phyloP scores from a whole-genome alignment of 192 early-diverging fungal species.

The Podila horticola region DNA sequence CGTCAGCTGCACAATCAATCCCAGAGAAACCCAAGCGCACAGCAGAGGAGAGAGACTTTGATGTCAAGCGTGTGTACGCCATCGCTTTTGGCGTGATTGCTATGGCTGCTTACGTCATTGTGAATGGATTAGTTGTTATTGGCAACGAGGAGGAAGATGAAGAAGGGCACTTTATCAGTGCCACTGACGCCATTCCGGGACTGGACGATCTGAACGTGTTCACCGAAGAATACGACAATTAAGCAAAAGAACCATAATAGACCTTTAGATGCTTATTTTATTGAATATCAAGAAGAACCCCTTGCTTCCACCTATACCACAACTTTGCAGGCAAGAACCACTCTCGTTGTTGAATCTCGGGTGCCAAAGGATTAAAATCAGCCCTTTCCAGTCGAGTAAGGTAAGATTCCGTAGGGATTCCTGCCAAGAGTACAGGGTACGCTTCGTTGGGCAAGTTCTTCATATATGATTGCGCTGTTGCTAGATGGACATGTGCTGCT shows the following conservation, averaged over 20 bases:
- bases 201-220: background rate
- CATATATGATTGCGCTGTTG: constrained; percentile 73
- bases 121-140: constrained; percentile 71
- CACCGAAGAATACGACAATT: background rate
- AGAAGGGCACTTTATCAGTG: constrained; percentile 1
- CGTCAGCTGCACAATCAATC: background rate
- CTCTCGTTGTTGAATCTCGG: constrained; percentile 67
- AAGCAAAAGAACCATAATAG: background rate
- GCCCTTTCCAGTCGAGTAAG: constrained; percentile 78
- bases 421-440: constrained; percentile 76
- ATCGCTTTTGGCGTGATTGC: constrained; percentile 59
- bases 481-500: constrained; percentile 79
- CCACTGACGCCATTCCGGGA: background rate
- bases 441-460: constrained; percentile 67
- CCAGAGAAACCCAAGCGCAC: constrained; percentile 44
- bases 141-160: constrained; percentile 58
- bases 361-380: constrained; percentile 89
- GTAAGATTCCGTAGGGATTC: constrained; percentile 77
- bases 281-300: constrained; percentile 42
- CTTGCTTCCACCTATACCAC: constrained; percentile 65
- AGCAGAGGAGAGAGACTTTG: constrained; percentile 59
- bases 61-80: constrained; percentile 61
- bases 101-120: constrained; percentile 63
- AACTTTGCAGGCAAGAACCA: constrained; percentile 71
- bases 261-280: background rate